Evolutionary conservation across 129 eudicot genomes (phyloP), one percentile per base, ranked within the genome.

Genomic region (Helianthus tuberosus): DNA sequence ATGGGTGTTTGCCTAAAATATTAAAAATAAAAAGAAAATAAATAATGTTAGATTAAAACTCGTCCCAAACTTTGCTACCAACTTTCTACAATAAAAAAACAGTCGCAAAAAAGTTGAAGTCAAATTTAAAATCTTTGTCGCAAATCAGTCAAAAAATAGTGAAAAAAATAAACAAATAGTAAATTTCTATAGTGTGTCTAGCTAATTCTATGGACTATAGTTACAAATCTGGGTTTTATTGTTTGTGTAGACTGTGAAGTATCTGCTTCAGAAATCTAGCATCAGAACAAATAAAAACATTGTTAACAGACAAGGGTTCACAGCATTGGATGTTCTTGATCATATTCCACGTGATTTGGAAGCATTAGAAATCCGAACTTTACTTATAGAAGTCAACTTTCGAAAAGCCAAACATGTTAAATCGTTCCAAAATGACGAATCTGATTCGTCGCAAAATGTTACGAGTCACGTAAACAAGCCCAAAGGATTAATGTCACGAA

Each of bases 251-350:
- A 77, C 68, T 13, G 27, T 69, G 20, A 69, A 20, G 29, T 69
- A 68, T 36, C 27, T 77, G 13, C 75, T 77, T 35, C 41, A 23
- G 0, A 67, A n/a, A 27, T 3, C 16, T 44, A 77, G 54, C 14
- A 44, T 59, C n/a, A 68, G 5, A 60, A 44, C 47, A 47, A 68
- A 63, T n/a, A 11, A 7, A 69, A 77, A 50, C 8, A 4, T 25
- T 47, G 75, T 77, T 14, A 69, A 77, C 4, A 41, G 14, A 38
- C 69, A 60, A 0, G 81, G 81, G 3, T 38, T 77, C 0, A 77
- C 81, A 27, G 64, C 76, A 16, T 5, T 69, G 72, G 77, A 77
- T 62, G 76, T 77, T 61, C 63, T 77, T 14, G 65, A 69, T 39
- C 71, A 48, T 20, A 5, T 6, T n/a, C 63, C 81, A 5, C 64